A percentile compares a stretch with the other conserved stretches of the same genome.
Conservation (phyloP, 1,284 basidiomycete genomes). For the Cerioporus squamosus region DNA sequence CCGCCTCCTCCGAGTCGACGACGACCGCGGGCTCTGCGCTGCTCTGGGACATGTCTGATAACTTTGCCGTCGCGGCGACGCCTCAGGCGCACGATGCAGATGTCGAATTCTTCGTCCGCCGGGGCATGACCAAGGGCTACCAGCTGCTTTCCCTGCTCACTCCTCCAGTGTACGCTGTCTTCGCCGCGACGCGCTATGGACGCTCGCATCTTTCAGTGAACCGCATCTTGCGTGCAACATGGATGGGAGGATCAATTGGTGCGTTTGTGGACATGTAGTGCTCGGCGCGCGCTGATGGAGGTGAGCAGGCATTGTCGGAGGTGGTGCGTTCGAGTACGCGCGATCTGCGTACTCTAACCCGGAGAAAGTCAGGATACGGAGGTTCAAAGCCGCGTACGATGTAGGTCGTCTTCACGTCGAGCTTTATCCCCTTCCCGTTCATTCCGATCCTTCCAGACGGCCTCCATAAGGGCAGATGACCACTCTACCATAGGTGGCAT, state of each 20-base stretch:
- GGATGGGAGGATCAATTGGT: slow-evolving; percentile 68
- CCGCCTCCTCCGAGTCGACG: neutral
- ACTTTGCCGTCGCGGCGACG: slow-evolving; percentile 25
- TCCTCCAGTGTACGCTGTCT: slow-evolving; percentile 60
- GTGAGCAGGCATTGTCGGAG: slow-evolving; percentile 40
- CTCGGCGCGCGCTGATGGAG: neutral
- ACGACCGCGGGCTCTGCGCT: neutral
- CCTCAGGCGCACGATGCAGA: slow-evolving; percentile 39
- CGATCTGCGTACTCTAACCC: slow-evolving; percentile 46
- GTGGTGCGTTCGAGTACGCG: slow-evolving; percentile 50
- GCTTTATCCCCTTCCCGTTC: neutral
- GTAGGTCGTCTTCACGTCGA: slow-evolving; percentile 39
- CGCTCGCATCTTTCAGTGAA: slow-evolving; percentile 58
- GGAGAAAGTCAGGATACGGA: slow-evolving; percentile 43
- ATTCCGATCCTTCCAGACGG: slow-evolving; percentile 43
- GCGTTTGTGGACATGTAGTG: slow-evolving; percentile 14
- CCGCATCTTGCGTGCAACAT: slow-evolving; percentile 66
- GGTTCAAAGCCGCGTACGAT: slow-evolving; percentile 55
- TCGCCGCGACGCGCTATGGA: slow-evolving; percentile 57
- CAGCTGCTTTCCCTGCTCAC: slow-evolving; percentile 62
- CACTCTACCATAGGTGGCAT: slow-evolving; percentile 72
- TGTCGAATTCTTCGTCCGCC: slow-evolving; percentile 59
- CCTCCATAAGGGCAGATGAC: slow-evolving; percentile 63
- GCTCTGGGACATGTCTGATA: slow-evolving; percentile 26
- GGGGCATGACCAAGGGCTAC: slow-evolving; percentile 68